Evolutionary conservation across 176 grass and related monocot species (phyloP).

Genomic region (Oryza australiensis): DNA sequence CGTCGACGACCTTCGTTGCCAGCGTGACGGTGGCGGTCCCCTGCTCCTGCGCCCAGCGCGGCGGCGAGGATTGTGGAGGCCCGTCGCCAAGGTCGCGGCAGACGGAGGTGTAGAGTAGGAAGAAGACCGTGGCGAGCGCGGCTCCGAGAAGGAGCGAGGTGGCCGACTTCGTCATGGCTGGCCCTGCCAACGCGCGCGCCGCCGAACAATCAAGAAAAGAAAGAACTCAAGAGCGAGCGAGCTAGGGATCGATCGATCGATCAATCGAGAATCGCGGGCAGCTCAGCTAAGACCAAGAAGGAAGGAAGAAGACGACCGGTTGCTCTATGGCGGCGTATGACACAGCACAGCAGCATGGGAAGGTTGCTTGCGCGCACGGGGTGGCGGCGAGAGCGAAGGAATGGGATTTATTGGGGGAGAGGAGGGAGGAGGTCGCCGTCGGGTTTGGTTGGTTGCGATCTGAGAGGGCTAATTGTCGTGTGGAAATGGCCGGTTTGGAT

Average conservation of each 20-base stretch:
- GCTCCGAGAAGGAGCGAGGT: slow-evolving; percentile 61
- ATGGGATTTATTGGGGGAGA: not conserved
- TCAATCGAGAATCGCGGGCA: too few relatives aligned
- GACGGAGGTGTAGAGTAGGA: slow-evolving; percentile 56
- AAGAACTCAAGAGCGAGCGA: not conserved
- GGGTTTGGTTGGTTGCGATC: not conserved
- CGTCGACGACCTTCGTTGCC: too few relatives aligned
- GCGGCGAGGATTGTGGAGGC: not conserved
- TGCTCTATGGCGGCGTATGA: not conserved
- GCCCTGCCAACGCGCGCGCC: too few relatives aligned
- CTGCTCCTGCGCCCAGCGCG: not conserved
- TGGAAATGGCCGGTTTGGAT: not conserved
- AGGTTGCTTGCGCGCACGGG: too few relatives aligned
- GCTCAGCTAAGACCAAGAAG: not conserved
- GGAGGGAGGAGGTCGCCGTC: not conserved
- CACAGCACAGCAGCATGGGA: not conserved
- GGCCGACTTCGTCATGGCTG: slow-evolving; percentile 39
- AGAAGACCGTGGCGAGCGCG: slow-evolving; percentile 54
- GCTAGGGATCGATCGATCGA: too few relatives aligned
- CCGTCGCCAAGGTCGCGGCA: slow-evolving; percentile 15
- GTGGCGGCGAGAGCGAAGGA: not conserved
- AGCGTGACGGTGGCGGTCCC: too few relatives aligned
- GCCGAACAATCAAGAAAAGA: too few relatives aligned
- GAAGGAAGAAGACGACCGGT: not conserved
- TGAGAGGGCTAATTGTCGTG: not conserved